Base-by-base conservation (phyloP, 2,329 filamentous ascomycete genomes). In the Colletotrichum magnum region DNA sequence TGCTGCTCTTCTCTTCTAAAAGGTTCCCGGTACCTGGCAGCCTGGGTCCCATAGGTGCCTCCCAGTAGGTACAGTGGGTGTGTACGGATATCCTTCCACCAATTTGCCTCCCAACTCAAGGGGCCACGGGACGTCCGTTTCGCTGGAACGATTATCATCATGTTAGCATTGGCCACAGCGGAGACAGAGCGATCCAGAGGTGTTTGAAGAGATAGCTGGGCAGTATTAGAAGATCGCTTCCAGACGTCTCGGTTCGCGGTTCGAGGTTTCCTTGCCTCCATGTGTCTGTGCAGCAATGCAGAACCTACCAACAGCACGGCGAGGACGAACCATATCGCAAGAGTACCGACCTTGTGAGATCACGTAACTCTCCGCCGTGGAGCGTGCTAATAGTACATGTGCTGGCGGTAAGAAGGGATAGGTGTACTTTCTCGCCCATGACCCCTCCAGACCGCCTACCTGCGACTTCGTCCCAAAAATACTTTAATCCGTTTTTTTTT, bases 401-500 rank as follows among this genome's bases (percentile, higher is more conserved):
- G 21, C 39, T 36, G 6, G 32, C 32, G 9, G 50, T 50, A 43
- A 10, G 50, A 24, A 15, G 28, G 10, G 21, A 21, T 16, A 28
- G 48, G 12, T 5, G 6, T 65, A 68, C 65, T 47, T 65, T 43
- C 41, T 50, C 13, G 7, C 18, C 9, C 13, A 50, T 53, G 60
- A 65, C 53, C 60, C 60, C 53, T 68, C 54, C 41, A 54, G 66
- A 68, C 65, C 61, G 65, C 61, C 45, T 26, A 52, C 52, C 18
- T 64, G 21, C 45, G 32, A 64, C 53, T 41, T 65, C 61, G 54
- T 68, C 65, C 61, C 60, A 65, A 58, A 64, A 65, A 43, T 6
- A 56, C 36, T 65, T 58, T 28, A 43, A 61, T 39, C 24, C 10
- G 59, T 68, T 48, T 68, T 39, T 54, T 41, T 62, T 18, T 12